Percentiles rank a stretch among this genome's conserved stretches.
These are phyloP conservation scores for Mycena sp. DNA, from an alignment of 1,284 basidiomycete species.

Conservation along the genomic window DNA sequence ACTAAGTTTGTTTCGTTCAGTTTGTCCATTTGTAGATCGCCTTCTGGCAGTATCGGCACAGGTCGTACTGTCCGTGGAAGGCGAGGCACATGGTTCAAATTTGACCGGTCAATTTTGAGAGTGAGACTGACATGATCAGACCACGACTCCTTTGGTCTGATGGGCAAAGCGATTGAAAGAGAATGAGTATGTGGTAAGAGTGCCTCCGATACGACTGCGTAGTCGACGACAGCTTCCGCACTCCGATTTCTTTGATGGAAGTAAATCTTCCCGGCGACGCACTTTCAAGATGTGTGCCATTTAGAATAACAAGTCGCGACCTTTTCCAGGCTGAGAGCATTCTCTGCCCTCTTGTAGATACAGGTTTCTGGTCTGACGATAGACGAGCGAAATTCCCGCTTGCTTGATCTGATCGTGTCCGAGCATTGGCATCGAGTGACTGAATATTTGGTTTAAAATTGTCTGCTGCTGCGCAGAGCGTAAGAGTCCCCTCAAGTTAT, in stretches of 20 bases:
- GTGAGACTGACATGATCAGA: slow-evolving; percentile 16
- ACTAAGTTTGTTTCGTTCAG: neutral
- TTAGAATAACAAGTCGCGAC: slow-evolving; percentile 9
- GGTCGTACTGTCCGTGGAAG: neutral
- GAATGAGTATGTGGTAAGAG: neutral
- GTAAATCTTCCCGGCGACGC: neutral
- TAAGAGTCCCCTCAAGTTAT: slow-evolving; percentile 6
- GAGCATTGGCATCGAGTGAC: slow-evolving; percentile 14
- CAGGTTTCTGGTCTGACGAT: slow-evolving; percentile 3
- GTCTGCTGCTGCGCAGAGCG: slow-evolving; percentile 4
- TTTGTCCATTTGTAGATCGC: slow-evolving; percentile 6
- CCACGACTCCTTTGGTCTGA: neutral
- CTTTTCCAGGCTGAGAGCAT: slow-evolving; percentile 21
- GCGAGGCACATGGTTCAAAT: neutral
- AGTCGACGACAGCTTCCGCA: slow-evolving; percentile 2
- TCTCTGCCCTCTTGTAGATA: slow-evolving; percentile 4
- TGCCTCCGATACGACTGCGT: slow-evolving; percentile 3
- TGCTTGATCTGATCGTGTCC: slow-evolving; percentile 6
- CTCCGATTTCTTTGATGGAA: slow-evolving; percentile 4
- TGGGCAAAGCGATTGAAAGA: neutral
- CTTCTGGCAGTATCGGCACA: neutral
- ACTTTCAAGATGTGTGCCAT: slow-evolving; percentile 8
- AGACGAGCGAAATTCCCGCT: neutral
- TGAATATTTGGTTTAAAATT: slow-evolving; percentile 9
- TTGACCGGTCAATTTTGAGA: neutral